A percentile compares a stretch with the other conserved stretches of the same genome.
phyloP scores from a whole-genome alignment of 2,329 filamentous ascomycete species.

The Colletotrichum sp. region DNA sequence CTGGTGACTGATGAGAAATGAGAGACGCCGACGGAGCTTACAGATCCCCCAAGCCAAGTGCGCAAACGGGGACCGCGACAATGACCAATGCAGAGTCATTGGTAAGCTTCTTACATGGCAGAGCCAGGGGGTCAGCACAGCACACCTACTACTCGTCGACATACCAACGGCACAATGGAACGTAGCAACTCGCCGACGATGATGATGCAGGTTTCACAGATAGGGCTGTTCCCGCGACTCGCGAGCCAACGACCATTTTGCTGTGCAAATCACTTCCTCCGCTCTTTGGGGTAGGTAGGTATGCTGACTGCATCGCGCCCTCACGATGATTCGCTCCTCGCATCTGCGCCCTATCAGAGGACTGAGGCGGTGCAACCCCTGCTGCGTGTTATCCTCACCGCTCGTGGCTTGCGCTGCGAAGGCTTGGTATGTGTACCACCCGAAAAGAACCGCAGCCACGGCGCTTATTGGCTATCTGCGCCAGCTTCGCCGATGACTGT shows the following conservation, averaged over 20 bases:
- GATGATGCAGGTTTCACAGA: constrained; percentile 3
- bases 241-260: not conserved
- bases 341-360: not conserved
- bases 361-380: constrained; percentile 2
- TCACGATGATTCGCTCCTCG: not conserved
- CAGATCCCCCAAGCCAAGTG: not conserved
- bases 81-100: not conserved
- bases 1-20: not conserved
- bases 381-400: constrained; percentile 12
- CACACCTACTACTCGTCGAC: not conserved
- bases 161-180: not conserved
- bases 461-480: not conserved
- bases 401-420: constrained; percentile 1
- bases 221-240: constrained; percentile 7
- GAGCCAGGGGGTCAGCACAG: not conserved
- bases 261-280: not conserved
- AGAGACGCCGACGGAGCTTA: not conserved
- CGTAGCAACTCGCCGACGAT: not conserved
- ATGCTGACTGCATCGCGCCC: not conserved
- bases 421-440: not conserved
- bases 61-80: not conserved
- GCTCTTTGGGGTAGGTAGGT: not conserved
- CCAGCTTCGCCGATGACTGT: not conserved
- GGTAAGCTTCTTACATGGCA: not conserved
- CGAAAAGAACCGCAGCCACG: not conserved